Evolutionary conservation across 2,329 filamentous ascomycete species (phyloP), one percentile per base, ranked within the genome.

Genomic region (Cladosporium colombiae): DNA sequence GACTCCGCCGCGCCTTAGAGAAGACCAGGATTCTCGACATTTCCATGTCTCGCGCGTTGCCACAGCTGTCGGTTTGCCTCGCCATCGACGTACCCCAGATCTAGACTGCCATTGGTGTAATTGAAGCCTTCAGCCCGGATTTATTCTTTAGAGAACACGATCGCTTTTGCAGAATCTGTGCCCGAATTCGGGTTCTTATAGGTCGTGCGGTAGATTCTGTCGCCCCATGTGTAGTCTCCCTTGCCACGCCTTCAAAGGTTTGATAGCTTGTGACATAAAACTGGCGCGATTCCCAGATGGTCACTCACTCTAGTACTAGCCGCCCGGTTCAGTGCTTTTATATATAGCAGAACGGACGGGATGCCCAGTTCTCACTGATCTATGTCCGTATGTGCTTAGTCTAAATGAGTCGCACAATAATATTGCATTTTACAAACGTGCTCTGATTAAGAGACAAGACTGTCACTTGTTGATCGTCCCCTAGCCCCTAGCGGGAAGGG

Each of bases 181-280:
- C 52, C 46, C 29, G 29, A 62, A 14, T 62, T 37, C 3, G 46
- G 21, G 18, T 35, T 31, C 14, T 27, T 14, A 3, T 62, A 62
- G 59, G 59, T 62, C 11, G 59, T 62, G 13, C 44, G 59, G 46
- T 52, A 62, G 44, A 52, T 37, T 52, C 46, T 62, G 59, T 52
- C 52, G 29, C 44, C 59, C 59, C 59, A 62, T 35, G 44, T 62
- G n/a, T 62, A 52, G 29, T 56, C 52, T 52, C 49, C 49, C 52
- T 33, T 56, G 10, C 27, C 31, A 58, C 33, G 31, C 27, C 35
- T 40, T 25, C 37, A 37, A 21, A 59, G 56, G 14, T 18, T 31
- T 10, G 49, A 25, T 25, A 59, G 33, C 18, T 59, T 59, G 23
- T 44, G 33, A 18, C 56, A 59, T 35, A 35, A 6, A 35, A 35